Conservation (phyloP, 2,329 filamentous ascomycete genomes). For the Phoma herbarum region DNA sequence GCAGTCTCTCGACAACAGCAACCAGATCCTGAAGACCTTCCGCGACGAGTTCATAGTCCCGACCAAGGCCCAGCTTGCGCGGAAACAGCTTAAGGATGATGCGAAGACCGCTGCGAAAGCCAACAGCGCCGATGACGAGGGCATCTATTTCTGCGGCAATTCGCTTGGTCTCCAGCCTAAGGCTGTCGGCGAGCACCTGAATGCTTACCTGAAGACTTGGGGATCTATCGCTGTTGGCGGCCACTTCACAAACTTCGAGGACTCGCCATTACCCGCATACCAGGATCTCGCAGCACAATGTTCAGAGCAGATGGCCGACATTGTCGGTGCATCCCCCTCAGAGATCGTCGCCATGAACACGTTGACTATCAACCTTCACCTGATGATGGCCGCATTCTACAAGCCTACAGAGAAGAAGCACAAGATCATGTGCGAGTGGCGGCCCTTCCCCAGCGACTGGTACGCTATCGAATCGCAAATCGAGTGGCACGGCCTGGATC, state of each 20-base stretch:
- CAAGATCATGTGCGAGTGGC: slow-evolving; percentile 86
- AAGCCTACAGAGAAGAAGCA: slow-evolving; percentile 69
- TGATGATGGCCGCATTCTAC: slow-evolving; percentile 89
- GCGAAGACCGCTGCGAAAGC: slow-evolving; percentile 34
- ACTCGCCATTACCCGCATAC: slow-evolving; percentile 76
- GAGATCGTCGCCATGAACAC: slow-evolving; percentile 92
- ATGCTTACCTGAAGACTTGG: slow-evolving; percentile 82
- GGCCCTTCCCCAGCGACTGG: slow-evolving; percentile 88
- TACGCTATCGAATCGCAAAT: slow-evolving; percentile 87
- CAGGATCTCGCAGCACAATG: slow-evolving; percentile 80
- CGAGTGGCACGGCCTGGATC: slow-evolving; percentile 71
- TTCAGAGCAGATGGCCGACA: slow-evolving; percentile 70
- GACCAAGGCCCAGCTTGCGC: slow-evolving; percentile 73
- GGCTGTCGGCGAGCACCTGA: slow-evolving; percentile 70
- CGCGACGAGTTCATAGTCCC: slow-evolving; percentile 80
- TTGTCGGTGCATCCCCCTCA: slow-evolving; percentile 75
- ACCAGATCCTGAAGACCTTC: slow-evolving; percentile 49
- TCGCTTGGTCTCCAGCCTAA: slow-evolving; percentile 85
- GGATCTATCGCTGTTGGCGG: slow-evolving; percentile 82
- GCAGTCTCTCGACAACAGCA: slow-evolving; percentile 38
- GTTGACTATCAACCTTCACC: slow-evolving; percentile 79
- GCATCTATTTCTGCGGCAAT: slow-evolving; percentile 88
- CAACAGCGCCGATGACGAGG: slow-evolving; percentile 53
- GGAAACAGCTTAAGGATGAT: slow-evolving; percentile 60
- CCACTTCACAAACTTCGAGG: slow-evolving; percentile 75